phyloP scores from a whole-genome alignment of 2,329 filamentous ascomycete species.

The Exophiala mesophila region DNA sequence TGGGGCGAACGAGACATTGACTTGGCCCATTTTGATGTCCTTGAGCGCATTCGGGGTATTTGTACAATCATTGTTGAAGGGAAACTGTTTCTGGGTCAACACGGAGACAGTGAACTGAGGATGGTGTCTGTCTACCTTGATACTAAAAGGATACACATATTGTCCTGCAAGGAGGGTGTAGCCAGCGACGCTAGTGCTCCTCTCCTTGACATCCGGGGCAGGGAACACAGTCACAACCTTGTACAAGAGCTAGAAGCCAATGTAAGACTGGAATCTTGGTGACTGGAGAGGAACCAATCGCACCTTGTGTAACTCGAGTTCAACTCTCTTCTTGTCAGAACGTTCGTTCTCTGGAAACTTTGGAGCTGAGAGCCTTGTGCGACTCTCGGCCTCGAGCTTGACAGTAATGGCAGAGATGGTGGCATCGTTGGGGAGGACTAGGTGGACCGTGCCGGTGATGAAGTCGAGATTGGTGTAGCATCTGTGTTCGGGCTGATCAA shows the following conservation, averaged over 20 bases:
- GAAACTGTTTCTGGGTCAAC: constrained; percentile 34
- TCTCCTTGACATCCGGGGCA: constrained; percentile 37
- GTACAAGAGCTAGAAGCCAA: constrained; percentile 40
- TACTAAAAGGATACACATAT: constrained; percentile 47
- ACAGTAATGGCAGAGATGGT: constrained; percentile 43
- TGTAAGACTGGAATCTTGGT: constrained; percentile 7
- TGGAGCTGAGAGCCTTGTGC: constrained; percentile 39
- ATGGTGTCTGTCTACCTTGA: constrained; percentile 39
- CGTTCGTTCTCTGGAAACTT: constrained; percentile 38
- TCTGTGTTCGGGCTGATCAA: constrained; percentile 37
- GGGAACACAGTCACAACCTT: constrained; percentile 45
- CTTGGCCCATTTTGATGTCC: constrained; percentile 42
- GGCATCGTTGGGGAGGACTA: constrained; percentile 39
- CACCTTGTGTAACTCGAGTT: constrained; percentile 48
- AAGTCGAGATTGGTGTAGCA: constrained; percentile 48
- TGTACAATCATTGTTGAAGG: constrained; percentile 47
- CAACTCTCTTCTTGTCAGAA: constrained; percentile 45
- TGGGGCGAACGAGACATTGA: constrained; percentile 42
- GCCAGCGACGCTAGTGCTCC: constrained; percentile 27
- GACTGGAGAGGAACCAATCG: constrained; percentile 16
- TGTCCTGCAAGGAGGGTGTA: constrained; percentile 44
- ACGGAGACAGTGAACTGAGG: not conserved
- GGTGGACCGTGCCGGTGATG: constrained; percentile 42
- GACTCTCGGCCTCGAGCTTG: constrained; percentile 47
- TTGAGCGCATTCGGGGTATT: constrained; percentile 42